phyloP scores from a whole-genome alignment of 805 yeast genomes.

The Wickerhamiella domercqiae region DNA sequence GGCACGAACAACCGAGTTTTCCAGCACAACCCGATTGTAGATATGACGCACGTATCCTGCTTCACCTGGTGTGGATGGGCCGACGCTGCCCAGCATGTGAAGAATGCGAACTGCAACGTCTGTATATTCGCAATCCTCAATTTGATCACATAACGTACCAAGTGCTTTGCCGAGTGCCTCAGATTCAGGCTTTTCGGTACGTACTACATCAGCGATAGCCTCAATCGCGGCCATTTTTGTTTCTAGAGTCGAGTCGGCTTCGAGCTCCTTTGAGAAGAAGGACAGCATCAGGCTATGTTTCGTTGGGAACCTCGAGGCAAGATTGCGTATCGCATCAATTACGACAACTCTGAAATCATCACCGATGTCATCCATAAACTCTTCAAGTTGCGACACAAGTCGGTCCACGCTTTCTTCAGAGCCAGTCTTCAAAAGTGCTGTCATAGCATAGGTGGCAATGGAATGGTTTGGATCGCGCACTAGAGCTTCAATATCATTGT shows the following conservation, averaged over 20 bases:
- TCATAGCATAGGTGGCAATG: conserved; percentile 91
- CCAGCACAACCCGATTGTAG: conserved; percentile 90
- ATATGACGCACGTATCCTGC: conserved; percentile 88
- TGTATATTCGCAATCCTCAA: conserved; percentile 95
- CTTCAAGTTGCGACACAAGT: conserved; percentile 70
- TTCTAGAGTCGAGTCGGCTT: conserved; percentile 79
- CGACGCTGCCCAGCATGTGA: conserved; percentile 86
- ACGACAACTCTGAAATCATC: conserved; percentile 93
- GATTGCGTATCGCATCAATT: conserved; percentile 83
- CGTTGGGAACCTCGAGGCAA: conserved; percentile 84
- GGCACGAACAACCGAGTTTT: conserved; percentile 87
- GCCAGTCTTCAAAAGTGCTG: conserved; percentile 89
- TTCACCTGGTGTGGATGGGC: conserved; percentile 75
- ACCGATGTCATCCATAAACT: conserved; percentile 81
- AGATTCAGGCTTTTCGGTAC: conserved; percentile 39
- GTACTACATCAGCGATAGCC: conserved; percentile 81
- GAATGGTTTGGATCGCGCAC: conserved; percentile 83
- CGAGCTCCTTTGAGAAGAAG: conserved; percentile 68
- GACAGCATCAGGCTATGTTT: conserved; percentile 70
- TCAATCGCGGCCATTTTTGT: conserved; percentile 83
- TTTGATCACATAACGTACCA: conserved; percentile 85
- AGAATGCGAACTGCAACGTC: conserved; percentile 86
- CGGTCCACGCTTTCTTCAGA: conserved; percentile 80
- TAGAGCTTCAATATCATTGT: conserved; percentile 69
- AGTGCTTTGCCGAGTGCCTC: conserved; percentile 35